Evolutionary conservation across 1,284 basidiomycete species (phyloP).

Genomic region (Malassezia cuniculi): DNA sequence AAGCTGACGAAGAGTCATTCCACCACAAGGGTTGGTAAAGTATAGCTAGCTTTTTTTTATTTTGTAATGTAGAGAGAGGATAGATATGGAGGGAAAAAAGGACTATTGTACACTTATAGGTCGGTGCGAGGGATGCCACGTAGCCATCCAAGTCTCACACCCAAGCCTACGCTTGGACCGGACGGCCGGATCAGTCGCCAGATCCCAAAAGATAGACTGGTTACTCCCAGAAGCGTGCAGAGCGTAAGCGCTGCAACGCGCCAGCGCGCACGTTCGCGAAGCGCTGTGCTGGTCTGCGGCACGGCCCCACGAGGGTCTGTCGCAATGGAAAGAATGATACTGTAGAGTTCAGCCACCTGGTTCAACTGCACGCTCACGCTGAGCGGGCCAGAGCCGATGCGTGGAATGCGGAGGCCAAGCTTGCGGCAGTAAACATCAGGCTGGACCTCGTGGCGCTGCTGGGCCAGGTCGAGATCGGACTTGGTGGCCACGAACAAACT

Average conservation of each 20-base stretch:
- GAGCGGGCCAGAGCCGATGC: conserved; percentile 33
- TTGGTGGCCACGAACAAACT: conserved; percentile 97
- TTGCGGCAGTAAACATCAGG: conserved; percentile 69
- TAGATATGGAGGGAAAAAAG: too few relatives aligned
- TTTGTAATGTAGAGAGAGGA: too few relatives aligned
- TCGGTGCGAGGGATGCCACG: too few relatives aligned
- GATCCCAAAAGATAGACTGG: background rate
- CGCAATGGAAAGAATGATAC: conserved; percentile 67
- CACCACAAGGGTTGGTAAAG: conserved; percentile 38
- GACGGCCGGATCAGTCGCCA: conserved; percentile 2
- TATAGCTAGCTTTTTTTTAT: too few relatives aligned
- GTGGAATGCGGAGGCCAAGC: conserved; percentile 35
- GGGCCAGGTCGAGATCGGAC: conserved; percentile 84
- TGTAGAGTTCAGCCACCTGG: conserved; percentile 78
- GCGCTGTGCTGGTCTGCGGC: conserved; percentile 20
- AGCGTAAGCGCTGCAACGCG: background rate
- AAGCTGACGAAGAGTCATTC: conserved; percentile 33
- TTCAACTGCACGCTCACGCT: conserved; percentile 56
- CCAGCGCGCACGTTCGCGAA: conserved; percentile 15
- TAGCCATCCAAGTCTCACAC: background rate
- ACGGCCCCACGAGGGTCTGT: conserved; percentile 35
- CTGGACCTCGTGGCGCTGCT: conserved; percentile 77
- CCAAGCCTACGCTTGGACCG: background rate
- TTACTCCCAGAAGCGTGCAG: conserved; percentile 2
- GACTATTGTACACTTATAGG: too few relatives aligned